These are phyloP conservation scores for Ceratobasidium sp. DNA, from an alignment of 1,284 basidiomycete genomes.

Conservation along the genomic window DNA sequence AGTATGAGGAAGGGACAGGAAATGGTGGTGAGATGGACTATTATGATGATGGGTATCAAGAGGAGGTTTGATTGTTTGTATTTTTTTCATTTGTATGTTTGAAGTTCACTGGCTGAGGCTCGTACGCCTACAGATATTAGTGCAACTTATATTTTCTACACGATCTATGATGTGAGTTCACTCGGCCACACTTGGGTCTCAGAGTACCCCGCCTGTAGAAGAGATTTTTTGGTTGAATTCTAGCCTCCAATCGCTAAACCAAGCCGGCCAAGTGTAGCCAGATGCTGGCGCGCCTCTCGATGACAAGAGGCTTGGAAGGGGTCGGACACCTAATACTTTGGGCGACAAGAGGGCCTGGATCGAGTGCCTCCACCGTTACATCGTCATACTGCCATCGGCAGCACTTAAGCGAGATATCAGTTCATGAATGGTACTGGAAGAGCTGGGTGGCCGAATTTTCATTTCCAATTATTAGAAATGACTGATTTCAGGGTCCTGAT, in stretches of 20 bases:
- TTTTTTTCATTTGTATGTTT: neutral
- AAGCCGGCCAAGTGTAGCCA: too few species aligned
- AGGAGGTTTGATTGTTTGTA: slow-evolving; percentile 56
- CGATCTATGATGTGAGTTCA: too few species aligned
- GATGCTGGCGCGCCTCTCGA: neutral
- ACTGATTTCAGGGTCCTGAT: slow-evolving; percentile 42
- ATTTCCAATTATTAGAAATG: slow-evolving; percentile 31
- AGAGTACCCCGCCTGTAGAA: too few species aligned
- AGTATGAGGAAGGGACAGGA: slow-evolving; percentile 49
- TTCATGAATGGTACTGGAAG: neutral
- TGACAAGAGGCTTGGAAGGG: neutral
- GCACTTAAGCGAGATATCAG: neutral
- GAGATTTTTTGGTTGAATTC: too few species aligned
- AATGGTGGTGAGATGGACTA: slow-evolving; percentile 56
- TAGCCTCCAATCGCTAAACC: too few species aligned
- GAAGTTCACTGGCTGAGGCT: neutral
- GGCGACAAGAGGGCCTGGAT: too few species aligned
- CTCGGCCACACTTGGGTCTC: too few species aligned
- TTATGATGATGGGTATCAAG: slow-evolving; percentile 60
- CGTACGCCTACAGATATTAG: neutral
- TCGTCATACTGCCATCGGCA: neutral
- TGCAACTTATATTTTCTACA: too few species aligned
- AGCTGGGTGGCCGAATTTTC: slow-evolving; percentile 14
- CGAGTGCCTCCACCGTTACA: too few species aligned
- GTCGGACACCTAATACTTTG: too few species aligned